Conservation (phyloP, 805 yeast species). For the Saccharomycopsis javanensis region DNA sequence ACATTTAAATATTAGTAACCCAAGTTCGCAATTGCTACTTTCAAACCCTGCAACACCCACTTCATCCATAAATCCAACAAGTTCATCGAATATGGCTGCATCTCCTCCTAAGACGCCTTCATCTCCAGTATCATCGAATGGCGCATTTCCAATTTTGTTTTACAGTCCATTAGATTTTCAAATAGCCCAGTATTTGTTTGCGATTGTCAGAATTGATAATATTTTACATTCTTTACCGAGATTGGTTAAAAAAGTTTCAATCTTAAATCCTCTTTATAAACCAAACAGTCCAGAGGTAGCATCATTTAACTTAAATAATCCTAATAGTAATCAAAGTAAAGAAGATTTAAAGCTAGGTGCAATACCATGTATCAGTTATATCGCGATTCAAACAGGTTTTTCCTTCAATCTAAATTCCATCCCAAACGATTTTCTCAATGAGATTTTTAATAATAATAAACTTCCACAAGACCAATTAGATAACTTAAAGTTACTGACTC, state of each 20-base stretch:
- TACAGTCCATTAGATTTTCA: conserved; percentile 13
- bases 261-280: conserved; percentile 14
- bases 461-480: conserved; percentile 8
- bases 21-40: not conserved
- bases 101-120: not conserved
- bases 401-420: conserved; percentile 9
- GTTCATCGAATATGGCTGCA: not conserved
- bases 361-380: conserved; percentile 11
- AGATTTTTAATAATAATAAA: conserved; percentile 5
- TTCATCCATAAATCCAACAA: not conserved
- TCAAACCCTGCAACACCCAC: not conserved
- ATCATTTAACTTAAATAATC: not conserved
- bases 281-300: not conserved
- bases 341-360: conserved; percentile 4
- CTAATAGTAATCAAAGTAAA: not conserved
- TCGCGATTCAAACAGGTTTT: conserved; percentile 12
- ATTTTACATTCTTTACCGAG: conserved; percentile 15
- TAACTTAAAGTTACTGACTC: conserved; percentile 2
- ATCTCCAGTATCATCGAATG: not conserved
- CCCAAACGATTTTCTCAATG: conserved; percentile 12
- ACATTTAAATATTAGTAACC: not conserved
- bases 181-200: conserved; percentile 13
- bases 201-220: conserved; percentile 11
- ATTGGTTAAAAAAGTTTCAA: conserved; percentile 11
- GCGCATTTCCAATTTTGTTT: conserved; percentile 3